phyloP scores from a whole-genome alignment of 176 grass and related monocot species.

The Musa itinerans region DNA sequence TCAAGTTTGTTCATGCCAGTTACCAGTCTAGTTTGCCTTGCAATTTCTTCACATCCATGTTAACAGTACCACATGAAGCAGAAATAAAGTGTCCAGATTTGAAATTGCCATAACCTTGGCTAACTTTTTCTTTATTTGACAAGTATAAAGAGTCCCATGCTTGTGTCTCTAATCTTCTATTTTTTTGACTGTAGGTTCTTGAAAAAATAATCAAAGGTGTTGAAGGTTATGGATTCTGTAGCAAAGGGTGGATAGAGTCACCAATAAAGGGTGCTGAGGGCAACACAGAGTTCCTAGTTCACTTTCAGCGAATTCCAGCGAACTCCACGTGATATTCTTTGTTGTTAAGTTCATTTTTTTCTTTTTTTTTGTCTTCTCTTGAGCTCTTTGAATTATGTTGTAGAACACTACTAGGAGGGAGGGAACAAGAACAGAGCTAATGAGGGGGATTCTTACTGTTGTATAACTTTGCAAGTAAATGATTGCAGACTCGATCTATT shows the following conservation, averaged over 20 bases:
- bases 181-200: constrained; percentile 42
- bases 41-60: too few species aligned
- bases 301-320: constrained; percentile 32
- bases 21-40: too few species aligned
- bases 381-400: neutral
- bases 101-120: neutral
- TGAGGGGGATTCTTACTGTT: too few species aligned
- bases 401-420: too few species aligned
- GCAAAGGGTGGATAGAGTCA: constrained; percentile 79
- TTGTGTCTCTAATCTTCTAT: neutral
- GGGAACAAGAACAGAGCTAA: too few species aligned
- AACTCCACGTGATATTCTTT: neutral
- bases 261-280: constrained; percentile 83
- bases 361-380: neutral
- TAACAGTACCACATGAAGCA: too few species aligned
- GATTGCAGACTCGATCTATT: too few species aligned
- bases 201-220: constrained; percentile 86
- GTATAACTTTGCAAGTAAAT: too few species aligned
- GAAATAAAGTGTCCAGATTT: neutral
- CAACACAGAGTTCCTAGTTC: constrained; percentile 79
- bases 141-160: neutral
- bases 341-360: too few species aligned
- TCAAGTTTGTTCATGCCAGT: too few species aligned
- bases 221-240: constrained; percentile 69
- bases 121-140: neutral